Evolutionary conservation across 495 filamentous ascomycete genomes (phyloP).

Genomic region (Gamarada debralockiae): DNA sequence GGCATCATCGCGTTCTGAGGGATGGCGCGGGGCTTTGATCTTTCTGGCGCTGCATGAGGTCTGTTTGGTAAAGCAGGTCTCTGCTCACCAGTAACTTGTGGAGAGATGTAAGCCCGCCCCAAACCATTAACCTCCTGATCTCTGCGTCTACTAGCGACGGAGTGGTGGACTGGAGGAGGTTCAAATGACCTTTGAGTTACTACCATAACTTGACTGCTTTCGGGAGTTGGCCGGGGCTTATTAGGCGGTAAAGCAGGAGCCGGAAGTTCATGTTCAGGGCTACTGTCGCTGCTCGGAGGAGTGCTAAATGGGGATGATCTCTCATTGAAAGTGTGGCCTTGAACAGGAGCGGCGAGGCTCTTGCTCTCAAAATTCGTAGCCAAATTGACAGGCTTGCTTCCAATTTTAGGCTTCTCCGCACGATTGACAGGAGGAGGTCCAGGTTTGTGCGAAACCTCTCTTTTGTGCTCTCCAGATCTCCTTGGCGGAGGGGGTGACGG

Average conservation of each 20-base stretch:
- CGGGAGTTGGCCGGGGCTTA: constrained; percentile 15
- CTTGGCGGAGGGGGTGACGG: constrained; percentile 52
- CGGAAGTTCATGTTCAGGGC: constrained; percentile 40
- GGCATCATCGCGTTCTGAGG: constrained; percentile 28
- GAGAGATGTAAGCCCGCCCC: constrained; percentile 24
- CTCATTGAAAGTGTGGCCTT: constrained; percentile 30
- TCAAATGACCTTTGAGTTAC: constrained; percentile 30
- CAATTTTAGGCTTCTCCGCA: constrained; percentile 75
- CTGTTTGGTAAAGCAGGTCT: constrained; percentile 61
- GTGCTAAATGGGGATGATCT: constrained; percentile 84
- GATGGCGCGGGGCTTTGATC: constrained; percentile 19
- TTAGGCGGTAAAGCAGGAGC: constrained; percentile 39
- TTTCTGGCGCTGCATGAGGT: constrained; percentile 33
- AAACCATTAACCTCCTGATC: constrained; percentile 35
- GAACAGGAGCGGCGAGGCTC: constrained; percentile 14
- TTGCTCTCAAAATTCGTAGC: constrained; percentile 25
- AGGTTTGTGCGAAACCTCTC: constrained; percentile 36
- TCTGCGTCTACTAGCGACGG: constrained; percentile 28
- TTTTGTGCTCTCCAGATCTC: constrained; percentile 45
- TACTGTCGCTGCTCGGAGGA: constrained; percentile 75
- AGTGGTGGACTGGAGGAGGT: constrained; percentile 46
- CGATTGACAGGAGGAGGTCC: constrained; percentile 74
- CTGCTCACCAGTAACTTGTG: constrained; percentile 39
- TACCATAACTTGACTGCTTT: not conserved
- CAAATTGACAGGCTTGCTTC: constrained; percentile 38